Percentiles rank a stretch among this genome's conserved stretches.
phyloP scores from a whole-genome alignment of 495 filamentous ascomycete species.

The Neurospora sp. region DNA sequence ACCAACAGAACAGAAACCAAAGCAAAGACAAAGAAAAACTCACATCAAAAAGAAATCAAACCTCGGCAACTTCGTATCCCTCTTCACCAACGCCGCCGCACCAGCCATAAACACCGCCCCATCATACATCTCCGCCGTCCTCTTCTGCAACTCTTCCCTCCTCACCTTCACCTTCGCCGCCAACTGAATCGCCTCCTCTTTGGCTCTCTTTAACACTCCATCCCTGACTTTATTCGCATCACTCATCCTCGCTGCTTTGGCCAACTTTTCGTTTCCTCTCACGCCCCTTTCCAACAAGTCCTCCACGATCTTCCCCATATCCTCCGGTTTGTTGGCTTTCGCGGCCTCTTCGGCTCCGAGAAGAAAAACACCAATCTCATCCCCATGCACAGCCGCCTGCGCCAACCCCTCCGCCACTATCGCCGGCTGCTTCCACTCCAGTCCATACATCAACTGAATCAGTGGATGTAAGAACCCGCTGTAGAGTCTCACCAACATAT shows the following conservation, averaged over 20 bases:
- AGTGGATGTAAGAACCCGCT: conserved; percentile 66
- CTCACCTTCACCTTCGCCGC: conserved; percentile 43
- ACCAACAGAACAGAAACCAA: too few relatives aligned
- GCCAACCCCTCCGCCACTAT: conserved; percentile 75
- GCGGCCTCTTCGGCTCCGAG: conserved; percentile 38
- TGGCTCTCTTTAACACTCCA: conserved; percentile 52
- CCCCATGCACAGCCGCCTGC: conserved; percentile 55
- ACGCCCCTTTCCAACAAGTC: conserved; percentile 49
- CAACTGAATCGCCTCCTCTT: conserved; percentile 50
- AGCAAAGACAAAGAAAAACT: conserved; percentile 9
- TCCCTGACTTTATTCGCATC: conserved; percentile 58
- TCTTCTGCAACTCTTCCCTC: conserved; percentile 53
- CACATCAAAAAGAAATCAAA: conserved; percentile 77
- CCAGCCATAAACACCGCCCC: conserved; percentile 52
- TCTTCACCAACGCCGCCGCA: conserved; percentile 36
- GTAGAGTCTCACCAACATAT: conserved; percentile 16
- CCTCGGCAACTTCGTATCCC: conserved; percentile 52
- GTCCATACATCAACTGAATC: conserved; percentile 75
- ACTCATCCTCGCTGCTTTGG: conserved; percentile 32
- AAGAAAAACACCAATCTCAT: conserved; percentile 42
- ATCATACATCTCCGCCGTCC: conserved; percentile 69
- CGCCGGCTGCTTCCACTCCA: conserved; percentile 73
- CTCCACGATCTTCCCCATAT: conserved; percentile 39
- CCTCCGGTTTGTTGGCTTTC: conserved; percentile 19
- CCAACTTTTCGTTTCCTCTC: conserved; percentile 43